Percentiles rank a stretch among this genome's conserved stretches.
Evolutionary conservation across 257 asterid species (phyloP).

Genomic region (Osmanthus fragrans): DNA sequence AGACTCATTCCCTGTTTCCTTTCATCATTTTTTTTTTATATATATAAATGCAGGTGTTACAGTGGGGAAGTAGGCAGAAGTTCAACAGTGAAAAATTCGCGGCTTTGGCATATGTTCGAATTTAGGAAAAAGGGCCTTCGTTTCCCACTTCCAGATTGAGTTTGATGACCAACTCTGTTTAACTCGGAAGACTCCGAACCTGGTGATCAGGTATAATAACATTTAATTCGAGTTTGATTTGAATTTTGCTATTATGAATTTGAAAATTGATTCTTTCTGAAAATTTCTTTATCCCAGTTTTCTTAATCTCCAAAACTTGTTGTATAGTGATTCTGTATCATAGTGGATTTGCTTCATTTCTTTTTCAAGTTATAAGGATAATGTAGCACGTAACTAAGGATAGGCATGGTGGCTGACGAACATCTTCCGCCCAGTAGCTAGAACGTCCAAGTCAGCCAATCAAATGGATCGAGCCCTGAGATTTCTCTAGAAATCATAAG

Average conservation of each 20-base stretch:
- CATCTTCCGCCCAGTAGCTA: slow-evolving; percentile 27
- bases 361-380: too few relatives aligned
- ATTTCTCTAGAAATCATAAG: slow-evolving; percentile 17
- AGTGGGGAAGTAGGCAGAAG: too few relatives aligned
- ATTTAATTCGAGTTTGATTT: background rate
- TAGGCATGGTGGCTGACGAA: slow-evolving; percentile 16
- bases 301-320: background rate
- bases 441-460: slow-evolving; percentile 29
- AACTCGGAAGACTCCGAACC: slow-evolving; percentile 37
- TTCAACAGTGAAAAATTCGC: too few relatives aligned
- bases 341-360: background rate
- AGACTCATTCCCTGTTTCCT: too few relatives aligned
- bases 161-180: slow-evolving; percentile 72
- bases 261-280: background rate
- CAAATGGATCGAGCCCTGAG: slow-evolving; percentile 24
- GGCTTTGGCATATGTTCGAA: too few relatives aligned
- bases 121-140: slow-evolving; percentile 34
- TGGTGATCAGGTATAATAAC: slow-evolving; percentile 36
- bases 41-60: slow-evolving; percentile 37
- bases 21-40: background rate
- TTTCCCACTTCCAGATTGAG: slow-evolving; percentile 78
- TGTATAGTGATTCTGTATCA: background rate
- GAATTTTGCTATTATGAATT: background rate
- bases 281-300: background rate
- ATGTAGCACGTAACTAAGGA: background rate